Conservation (phyloP, 2,329 filamentous ascomycete species). For the Macroventuria anomochaeta region DNA sequence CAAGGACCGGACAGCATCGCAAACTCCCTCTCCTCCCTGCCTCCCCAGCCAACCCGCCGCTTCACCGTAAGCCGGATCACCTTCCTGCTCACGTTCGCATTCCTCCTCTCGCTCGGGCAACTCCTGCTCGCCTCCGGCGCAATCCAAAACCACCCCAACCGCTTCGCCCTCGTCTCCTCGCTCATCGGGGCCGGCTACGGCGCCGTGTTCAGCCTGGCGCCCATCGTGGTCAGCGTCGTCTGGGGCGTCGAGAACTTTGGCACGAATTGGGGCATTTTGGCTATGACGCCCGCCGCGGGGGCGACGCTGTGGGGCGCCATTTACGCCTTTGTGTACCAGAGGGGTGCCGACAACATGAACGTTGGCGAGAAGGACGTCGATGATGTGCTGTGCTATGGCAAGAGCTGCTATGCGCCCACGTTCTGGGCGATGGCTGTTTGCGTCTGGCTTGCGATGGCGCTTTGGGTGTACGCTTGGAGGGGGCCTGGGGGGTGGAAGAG, state of each 20-base stretch:
- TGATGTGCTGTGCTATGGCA: constrained; percentile 77
- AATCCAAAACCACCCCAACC: constrained; percentile 74
- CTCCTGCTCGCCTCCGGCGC: constrained; percentile 77
- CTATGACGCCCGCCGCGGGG: constrained; percentile 86
- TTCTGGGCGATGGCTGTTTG: constrained; percentile 87
- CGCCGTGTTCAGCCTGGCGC: constrained; percentile 85
- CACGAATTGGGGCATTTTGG: constrained; percentile 96
- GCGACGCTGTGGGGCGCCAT: constrained; percentile 89
- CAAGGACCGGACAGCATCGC: constrained; percentile 53
- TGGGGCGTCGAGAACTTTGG: constrained; percentile 99
- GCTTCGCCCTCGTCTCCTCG: constrained; percentile 86
- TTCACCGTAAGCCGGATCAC: constrained; percentile 76
- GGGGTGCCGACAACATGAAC: constrained; percentile 58
- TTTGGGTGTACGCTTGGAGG: constrained; percentile 81
- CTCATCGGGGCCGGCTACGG: constrained; percentile 92
- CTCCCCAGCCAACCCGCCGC: constrained; percentile 30
- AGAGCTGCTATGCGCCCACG: constrained; percentile 76
- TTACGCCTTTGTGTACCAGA: constrained; percentile 83
- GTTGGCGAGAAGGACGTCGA: constrained; percentile 45
- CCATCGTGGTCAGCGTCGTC: constrained; percentile 93
- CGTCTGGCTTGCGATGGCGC: constrained; percentile 78
- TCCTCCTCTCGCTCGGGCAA: constrained; percentile 76
- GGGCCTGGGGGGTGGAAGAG: constrained; percentile 76
- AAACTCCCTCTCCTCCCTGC: constrained; percentile 49
- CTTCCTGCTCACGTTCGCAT: constrained; percentile 78